Percentiles rank a stretch among this genome's conserved stretches.
Evolutionary conservation across 768 basidiomycete genomes (phyloP).

Genomic region (Nidularia pulvinata): DNA sequence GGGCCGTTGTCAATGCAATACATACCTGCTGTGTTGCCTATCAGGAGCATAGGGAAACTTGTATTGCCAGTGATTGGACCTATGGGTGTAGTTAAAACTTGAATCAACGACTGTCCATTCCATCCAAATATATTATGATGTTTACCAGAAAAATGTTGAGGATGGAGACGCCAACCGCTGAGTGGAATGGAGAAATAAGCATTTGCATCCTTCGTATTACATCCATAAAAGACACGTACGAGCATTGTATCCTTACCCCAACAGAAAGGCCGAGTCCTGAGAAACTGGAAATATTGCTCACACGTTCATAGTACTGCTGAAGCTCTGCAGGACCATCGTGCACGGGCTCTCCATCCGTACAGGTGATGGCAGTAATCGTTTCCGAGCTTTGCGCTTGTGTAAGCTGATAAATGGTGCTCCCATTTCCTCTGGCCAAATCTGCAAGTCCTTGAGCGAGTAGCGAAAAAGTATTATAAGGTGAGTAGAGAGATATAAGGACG

Average conservation of each 20-base stretch:
- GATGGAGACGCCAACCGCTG: background rate
- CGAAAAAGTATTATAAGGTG: conserved; percentile 28
- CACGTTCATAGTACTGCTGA: background rate
- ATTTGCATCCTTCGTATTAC: background rate
- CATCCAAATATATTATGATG: background rate
- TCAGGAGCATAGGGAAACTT: conserved; percentile 33
- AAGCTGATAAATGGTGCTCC: conserved; percentile 15
- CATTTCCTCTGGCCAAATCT: conserved; percentile 28
- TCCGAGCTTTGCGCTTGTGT: conserved; percentile 17
- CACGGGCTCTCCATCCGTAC: conserved; percentile 32
- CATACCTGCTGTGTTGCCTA: conserved; percentile 38
- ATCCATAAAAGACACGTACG: background rate
- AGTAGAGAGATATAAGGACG: conserved; percentile 30
- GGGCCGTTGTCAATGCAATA: background rate
- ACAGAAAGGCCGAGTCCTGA: background rate
- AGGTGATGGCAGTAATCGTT: conserved; percentile 18
- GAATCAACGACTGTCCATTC: no score
- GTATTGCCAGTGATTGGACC: conserved; percentile 35
- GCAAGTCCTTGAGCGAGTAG: conserved; percentile 31
- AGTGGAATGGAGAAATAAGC: background rate
- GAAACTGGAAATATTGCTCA: background rate
- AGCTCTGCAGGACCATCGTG: background rate
- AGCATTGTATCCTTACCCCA: background rate
- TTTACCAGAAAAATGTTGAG: background rate
- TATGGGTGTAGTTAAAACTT: no score